phyloP scores from a whole-genome alignment of 2,329 filamentous ascomycete species.

The Aspergillus sp. region DNA sequence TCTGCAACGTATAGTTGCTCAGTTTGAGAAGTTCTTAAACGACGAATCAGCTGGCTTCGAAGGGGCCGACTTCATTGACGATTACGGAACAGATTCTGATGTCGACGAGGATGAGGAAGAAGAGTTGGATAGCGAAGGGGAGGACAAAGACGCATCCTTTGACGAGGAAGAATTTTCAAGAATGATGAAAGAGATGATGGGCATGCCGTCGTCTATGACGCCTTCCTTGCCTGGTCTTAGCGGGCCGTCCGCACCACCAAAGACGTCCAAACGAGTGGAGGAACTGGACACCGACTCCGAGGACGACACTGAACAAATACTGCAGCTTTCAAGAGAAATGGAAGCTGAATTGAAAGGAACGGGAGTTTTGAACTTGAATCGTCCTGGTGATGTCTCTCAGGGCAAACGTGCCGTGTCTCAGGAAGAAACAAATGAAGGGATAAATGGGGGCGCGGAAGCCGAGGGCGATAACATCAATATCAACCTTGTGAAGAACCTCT shows the following conservation, averaged over 20 bases:
- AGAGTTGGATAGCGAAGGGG: slow-evolving; percentile 60
- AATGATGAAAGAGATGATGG: slow-evolving; percentile 94
- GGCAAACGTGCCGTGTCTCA: slow-evolving; percentile 25
- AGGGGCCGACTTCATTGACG: slow-evolving; percentile 67
- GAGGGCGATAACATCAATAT: slow-evolving; percentile 74
- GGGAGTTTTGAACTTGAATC: slow-evolving; percentile 44
- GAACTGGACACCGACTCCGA: slow-evolving; percentile 52
- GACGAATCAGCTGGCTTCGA: slow-evolving; percentile 80
- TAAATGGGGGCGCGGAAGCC: slow-evolving; percentile 21
- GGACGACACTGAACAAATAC: slow-evolving; percentile 61
- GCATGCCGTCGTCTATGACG: slow-evolving; percentile 54
- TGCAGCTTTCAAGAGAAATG: slow-evolving; percentile 46
- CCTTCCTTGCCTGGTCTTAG: slow-evolving; percentile 41
- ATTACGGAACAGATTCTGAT: slow-evolving; percentile 68
- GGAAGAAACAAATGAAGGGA: slow-evolving; percentile 29
- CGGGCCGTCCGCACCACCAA: slow-evolving; percentile 20
- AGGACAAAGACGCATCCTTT: slow-evolving; percentile 75
- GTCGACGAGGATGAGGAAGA: slow-evolving; percentile 54
- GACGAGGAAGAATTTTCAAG: slow-evolving; percentile 80
- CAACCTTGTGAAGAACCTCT: slow-evolving; percentile 82
- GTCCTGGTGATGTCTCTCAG: slow-evolving; percentile 18
- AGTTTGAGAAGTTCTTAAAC: slow-evolving; percentile 90
- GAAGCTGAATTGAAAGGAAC: slow-evolving; percentile 49
- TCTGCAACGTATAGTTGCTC: slow-evolving; percentile 83
- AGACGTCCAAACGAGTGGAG: slow-evolving; percentile 38